These are phyloP conservation scores for Eragrostis nindensis DNA, from an alignment of 176 grass and related monocot species.

Conservation along the genomic window DNA sequence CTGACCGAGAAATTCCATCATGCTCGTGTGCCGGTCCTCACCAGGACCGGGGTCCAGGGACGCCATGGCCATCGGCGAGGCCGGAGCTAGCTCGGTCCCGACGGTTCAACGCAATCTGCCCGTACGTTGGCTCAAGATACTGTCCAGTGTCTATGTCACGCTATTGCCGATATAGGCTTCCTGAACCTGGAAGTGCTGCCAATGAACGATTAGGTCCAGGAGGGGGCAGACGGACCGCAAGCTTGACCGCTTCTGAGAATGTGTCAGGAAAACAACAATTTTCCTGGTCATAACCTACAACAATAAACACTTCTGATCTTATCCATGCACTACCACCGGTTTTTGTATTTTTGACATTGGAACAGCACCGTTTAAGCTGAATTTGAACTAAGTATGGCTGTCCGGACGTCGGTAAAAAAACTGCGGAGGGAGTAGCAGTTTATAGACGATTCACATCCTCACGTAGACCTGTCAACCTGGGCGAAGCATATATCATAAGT, in stretches of 20 bases:
- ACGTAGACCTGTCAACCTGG: not conserved
- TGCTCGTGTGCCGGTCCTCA: not conserved
- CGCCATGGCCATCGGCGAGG: not conserved
- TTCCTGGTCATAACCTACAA: not conserved
- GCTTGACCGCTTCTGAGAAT: not conserved
- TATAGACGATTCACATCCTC: not conserved
- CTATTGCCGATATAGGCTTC: not conserved
- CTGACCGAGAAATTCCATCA: not conserved
- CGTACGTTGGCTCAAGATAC: conserved; percentile 30
- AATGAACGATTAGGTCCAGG: not conserved
- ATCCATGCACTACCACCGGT: no score
- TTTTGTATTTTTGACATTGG: no score
- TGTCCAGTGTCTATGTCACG: not conserved
- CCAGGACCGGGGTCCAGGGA: conserved; percentile 14
- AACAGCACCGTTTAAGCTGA: no score
- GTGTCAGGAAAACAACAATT: not conserved
- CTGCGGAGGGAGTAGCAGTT: no score
- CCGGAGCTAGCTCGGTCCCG: conserved; percentile 32
- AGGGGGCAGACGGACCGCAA: conserved; percentile 10
- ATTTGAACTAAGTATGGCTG: no score
- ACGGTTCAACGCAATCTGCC: conserved; percentile 16
- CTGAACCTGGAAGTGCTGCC: not conserved
- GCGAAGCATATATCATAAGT: not conserved
- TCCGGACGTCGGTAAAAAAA: no score
- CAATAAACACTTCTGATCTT: not conserved